These are phyloP conservation scores for Microbotryum intermedium DNA, from an alignment of 1,284 basidiomycete species.

Conservation along the genomic window DNA sequence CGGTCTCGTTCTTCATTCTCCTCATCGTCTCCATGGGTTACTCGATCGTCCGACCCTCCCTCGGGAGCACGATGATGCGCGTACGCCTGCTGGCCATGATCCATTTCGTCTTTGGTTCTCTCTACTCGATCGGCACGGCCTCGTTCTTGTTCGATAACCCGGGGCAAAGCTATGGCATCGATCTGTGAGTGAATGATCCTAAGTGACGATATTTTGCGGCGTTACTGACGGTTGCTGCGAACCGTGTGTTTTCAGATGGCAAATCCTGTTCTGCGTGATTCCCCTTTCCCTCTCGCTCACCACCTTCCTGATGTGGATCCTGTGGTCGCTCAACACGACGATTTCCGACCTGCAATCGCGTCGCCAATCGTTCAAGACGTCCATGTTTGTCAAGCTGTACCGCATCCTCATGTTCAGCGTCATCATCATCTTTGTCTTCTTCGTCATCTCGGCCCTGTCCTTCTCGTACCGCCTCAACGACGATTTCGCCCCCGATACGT, in stretches of 20 bases:
- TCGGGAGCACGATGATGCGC: constrained; percentile 67
- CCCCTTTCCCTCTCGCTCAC: constrained; percentile 90
- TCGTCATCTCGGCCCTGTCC: constrained; percentile 76
- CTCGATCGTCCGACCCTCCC: constrained; percentile 43
- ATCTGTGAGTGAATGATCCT: too few relatives aligned
- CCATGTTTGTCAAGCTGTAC: constrained; percentile 55
- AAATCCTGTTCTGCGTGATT: constrained; percentile 72
- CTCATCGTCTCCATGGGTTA: constrained; percentile 57
- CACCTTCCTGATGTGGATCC: constrained; percentile 86
- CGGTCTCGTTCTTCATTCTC: constrained; percentile 89
- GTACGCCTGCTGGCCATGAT: constrained; percentile 66
- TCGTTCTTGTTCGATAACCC: constrained; percentile 43
- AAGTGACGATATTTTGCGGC: too few relatives aligned
- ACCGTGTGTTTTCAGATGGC: constrained; percentile 51
- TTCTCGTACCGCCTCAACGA: constrained; percentile 84
- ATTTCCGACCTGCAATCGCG: constrained; percentile 71
- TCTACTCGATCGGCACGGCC: constrained; percentile 83
- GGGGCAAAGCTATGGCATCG: too few relatives aligned
- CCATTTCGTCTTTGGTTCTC: constrained; percentile 84
- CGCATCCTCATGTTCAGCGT: constrained; percentile 79
- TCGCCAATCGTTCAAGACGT: constrained; percentile 71
- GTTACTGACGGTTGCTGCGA: too few relatives aligned
- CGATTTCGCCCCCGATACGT: constrained; percentile 89
- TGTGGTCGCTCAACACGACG: constrained; percentile 45
- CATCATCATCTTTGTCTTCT: constrained; percentile 75